phyloP scores from a whole-genome alignment of 352 stramenopile genomes.

The Globisporangium spinosum region DNA sequence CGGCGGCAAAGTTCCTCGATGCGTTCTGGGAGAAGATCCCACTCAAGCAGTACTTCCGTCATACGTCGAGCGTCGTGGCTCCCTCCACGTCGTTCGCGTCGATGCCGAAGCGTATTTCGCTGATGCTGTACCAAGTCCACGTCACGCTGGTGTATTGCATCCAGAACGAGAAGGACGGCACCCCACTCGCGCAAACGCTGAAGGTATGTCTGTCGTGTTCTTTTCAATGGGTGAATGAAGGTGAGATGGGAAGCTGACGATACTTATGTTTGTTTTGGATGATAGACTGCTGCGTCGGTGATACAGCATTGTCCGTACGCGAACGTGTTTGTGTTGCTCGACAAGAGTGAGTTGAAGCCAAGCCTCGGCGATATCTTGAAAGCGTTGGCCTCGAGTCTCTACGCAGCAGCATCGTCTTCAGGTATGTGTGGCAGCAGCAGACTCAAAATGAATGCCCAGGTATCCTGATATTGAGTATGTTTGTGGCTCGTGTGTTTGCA shows the following conservation, averaged over 20 bases:
- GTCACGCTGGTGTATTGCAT: slow-evolving; percentile 80
- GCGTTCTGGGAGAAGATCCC: slow-evolving; percentile 79
- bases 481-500: slow-evolving; percentile 15
- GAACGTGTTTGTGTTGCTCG: slow-evolving; percentile 46
- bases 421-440: slow-evolving; percentile 26
- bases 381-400: slow-evolving; percentile 66
- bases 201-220: slow-evolving; percentile 39
- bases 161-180: slow-evolving; percentile 66
- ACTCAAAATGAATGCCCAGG: background rate
- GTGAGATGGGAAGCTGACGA: background rate
- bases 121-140: slow-evolving; percentile 85
- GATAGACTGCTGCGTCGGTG: slow-evolving; percentile 57
- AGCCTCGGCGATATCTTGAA: slow-evolving; percentile 61
- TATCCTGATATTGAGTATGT: background rate
- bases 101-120: slow-evolving; percentile 75
- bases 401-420: slow-evolving; percentile 47
- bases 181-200: slow-evolving; percentile 57
- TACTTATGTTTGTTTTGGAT: background rate
- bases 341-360: slow-evolving; percentile 50
- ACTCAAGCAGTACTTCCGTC: slow-evolving; percentile 77
- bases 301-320: slow-evolving; percentile 79
- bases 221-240: background rate
- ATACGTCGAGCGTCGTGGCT: slow-evolving; percentile 36
- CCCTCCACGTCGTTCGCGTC: slow-evolving; percentile 78
- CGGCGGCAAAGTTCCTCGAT: slow-evolving; percentile 79